phyloP scores from a whole-genome alignment of 1,284 basidiomycete species.

The Marasmius sp. region DNA sequence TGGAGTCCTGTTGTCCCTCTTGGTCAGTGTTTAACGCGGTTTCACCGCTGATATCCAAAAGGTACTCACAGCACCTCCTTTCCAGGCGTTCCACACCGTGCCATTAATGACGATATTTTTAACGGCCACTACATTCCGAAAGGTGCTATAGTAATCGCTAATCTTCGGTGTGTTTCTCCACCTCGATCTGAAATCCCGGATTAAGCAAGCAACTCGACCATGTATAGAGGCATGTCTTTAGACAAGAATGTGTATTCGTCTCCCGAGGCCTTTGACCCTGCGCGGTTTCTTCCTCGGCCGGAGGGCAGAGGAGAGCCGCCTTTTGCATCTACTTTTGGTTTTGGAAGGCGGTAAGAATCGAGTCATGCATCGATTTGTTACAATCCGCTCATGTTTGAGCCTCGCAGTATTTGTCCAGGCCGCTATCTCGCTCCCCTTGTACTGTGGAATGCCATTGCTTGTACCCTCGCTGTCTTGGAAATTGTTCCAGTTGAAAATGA shows the following conservation, averaged over 20 bases:
- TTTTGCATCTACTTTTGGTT: neutral
- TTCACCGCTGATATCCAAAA: too few species aligned
- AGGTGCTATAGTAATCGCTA: neutral
- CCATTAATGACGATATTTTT: neutral
- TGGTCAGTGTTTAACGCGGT: too few species aligned
- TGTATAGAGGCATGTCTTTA: neutral
- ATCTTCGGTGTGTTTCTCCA: neutral
- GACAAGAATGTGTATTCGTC: neutral
- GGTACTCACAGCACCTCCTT: neutral
- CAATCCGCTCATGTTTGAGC: neutral
- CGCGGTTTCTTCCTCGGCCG: neutral
- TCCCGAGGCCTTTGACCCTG: neutral
- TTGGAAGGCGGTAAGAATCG: neutral
- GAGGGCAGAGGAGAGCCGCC: slow-evolving; percentile 1
- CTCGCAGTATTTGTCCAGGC: neutral
- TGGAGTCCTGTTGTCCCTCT: too few species aligned
- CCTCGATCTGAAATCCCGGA: too few species aligned
- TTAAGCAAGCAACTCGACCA: neutral
- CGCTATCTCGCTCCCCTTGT: neutral
- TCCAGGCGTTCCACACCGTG: slow-evolving; percentile 2
- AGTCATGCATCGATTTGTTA: neutral
- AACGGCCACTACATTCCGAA: slow-evolving; percentile 2
- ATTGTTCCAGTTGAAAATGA: neutral
- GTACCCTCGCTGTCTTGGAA: neutral
- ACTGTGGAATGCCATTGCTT: neutral